These are phyloP conservation scores for Aspergillus persii DNA, from an alignment of 2,329 filamentous ascomycete genomes.

Conservation along the genomic window DNA sequence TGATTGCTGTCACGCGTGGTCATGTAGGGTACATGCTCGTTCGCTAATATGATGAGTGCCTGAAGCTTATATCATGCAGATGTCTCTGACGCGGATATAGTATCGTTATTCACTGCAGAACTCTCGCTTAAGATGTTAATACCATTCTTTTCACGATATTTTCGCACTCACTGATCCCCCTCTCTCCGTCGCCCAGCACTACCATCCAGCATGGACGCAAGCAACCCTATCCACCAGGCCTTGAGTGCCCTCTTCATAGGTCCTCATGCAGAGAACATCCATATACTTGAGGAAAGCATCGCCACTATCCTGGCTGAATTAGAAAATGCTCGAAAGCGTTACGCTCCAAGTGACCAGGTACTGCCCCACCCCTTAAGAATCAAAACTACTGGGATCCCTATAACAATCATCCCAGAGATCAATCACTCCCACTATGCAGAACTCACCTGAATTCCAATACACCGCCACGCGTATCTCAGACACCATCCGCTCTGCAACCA, in stretches of 20 bases:
- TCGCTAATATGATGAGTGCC: background rate
- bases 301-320: conserved; percentile 40
- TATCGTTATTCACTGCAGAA: background rate
- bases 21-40: background rate
- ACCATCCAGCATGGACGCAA: background rate
- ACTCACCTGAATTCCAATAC: conserved; percentile 13
- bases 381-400: background rate
- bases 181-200: background rate
- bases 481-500: conserved; percentile 36
- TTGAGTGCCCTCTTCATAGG: conserved; percentile 10
- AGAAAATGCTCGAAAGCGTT: conserved; percentile 26
- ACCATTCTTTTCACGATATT: too few species aligned
- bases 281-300: conserved; percentile 41
- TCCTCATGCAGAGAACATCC: conserved; percentile 30
- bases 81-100: background rate
- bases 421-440: background rate
- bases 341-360: background rate
- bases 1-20: background rate
- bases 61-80: background rate
- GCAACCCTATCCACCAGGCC: conserved; percentile 1
- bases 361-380: too few species aligned
- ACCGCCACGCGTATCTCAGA: conserved; percentile 34
- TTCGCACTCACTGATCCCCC: background rate
- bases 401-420: background rate
- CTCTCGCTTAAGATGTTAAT: background rate